Percentiles rank a stretch among this genome's conserved stretches.
Conservation (phyloP, 352 stramenopile species). For the Phytopythium chamaehyphon region DNA sequence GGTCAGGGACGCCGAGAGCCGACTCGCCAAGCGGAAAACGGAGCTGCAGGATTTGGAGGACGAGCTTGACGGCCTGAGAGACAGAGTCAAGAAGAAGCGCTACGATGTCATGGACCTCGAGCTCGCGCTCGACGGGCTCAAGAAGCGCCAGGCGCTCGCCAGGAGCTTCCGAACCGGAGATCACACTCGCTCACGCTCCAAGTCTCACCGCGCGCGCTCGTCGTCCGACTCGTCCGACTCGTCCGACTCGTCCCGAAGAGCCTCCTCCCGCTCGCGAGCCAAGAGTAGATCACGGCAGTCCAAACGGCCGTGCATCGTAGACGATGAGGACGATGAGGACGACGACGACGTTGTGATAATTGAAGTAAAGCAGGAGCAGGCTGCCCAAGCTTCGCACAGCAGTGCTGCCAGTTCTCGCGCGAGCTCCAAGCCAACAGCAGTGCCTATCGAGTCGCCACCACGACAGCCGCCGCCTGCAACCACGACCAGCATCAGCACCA, state of each 20-base stretch:
- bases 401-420: constrained; percentile 1
- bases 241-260: background rate
- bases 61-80: constrained; percentile 37
- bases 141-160: constrained; percentile 49
- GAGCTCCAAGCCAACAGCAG: constrained; percentile 13
- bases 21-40: constrained; percentile 17
- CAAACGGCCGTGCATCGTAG: constrained; percentile 58
- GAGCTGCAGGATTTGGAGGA: constrained; percentile 40
- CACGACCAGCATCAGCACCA: background rate
- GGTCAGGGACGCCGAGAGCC: background rate
- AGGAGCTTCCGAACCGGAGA: constrained; percentile 17
- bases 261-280: constrained; percentile 15
- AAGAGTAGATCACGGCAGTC: constrained; percentile 27
- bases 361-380: constrained; percentile 37
- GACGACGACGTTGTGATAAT: constrained; percentile 55
- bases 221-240: background rate
- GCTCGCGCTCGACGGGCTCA: constrained; percentile 52
- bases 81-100: constrained; percentile 43
- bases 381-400: constrained; percentile 7
- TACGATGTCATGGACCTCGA: constrained; percentile 68
- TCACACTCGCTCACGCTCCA: background rate
- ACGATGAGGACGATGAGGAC: constrained; percentile 62
- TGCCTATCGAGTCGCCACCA: constrained; percentile 25
- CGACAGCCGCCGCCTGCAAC: background rate
- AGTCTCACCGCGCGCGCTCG: background rate